Conservation (phyloP, 768 basidiomycete genomes). For the Suillus americanus region DNA sequence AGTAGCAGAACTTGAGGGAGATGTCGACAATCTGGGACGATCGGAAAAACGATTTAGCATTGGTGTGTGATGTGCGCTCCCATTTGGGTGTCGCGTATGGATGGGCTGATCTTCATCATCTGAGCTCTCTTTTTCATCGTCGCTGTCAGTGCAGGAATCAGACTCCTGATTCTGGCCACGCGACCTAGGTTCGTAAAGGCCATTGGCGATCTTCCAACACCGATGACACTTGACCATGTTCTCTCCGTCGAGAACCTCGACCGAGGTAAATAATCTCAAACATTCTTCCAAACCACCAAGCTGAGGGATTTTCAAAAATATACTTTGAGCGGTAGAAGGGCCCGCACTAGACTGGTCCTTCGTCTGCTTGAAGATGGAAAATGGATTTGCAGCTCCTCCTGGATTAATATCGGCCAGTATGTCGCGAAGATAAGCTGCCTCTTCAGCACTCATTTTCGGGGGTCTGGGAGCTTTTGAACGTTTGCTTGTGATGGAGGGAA, state of each 20-base stretch:
- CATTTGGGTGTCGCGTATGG: neutral
- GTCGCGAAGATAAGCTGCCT: conserved; percentile 65
- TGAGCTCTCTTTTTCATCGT: conserved; percentile 27
- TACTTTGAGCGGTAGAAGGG: conserved; percentile 20
- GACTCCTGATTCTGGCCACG: conserved; percentile 20
- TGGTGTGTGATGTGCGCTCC: neutral
- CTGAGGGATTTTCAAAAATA: conserved; percentile 28
- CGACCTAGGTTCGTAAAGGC: conserved; percentile 43
- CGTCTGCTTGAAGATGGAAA: conserved; percentile 48
- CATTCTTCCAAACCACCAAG: conserved; percentile 74
- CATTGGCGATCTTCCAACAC: conserved; percentile 92
- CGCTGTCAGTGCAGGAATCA: conserved; percentile 34
- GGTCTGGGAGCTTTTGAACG: conserved; percentile 41
- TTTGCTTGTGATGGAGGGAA: conserved; percentile 35
- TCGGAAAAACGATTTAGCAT: neutral
- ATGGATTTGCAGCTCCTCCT: conserved; percentile 41
- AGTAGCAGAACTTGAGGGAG: conserved; percentile 33
- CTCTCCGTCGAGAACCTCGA: conserved; percentile 92
- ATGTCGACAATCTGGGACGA: conserved; percentile 6
- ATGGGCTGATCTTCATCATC: neutral
- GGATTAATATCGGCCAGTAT: conserved; percentile 65
- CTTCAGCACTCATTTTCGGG: conserved; percentile 54
- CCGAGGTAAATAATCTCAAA: conserved; percentile 83
- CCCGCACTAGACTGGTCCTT: conserved; percentile 24
- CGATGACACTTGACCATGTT: conserved; percentile 91